phyloP scores from a whole-genome alignment of 768 basidiomycete genomes.

The Suillus sp. region DNA sequence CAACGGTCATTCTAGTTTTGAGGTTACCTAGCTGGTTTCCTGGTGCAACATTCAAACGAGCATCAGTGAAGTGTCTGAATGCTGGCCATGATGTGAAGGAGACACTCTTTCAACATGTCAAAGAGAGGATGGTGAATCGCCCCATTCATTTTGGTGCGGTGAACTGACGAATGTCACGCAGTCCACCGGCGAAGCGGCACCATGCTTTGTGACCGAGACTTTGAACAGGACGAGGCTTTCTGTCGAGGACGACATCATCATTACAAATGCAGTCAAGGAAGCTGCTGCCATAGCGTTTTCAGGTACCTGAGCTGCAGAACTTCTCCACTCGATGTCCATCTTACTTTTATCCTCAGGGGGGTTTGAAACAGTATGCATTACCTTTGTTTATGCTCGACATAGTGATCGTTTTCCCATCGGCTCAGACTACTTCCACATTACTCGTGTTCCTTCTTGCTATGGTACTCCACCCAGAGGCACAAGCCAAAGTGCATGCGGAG shows the following conservation, averaged over 20 bases:
- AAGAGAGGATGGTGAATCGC: neutral
- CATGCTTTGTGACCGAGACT: neutral
- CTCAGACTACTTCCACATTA: neutral
- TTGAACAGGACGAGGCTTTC: neutral
- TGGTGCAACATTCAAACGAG: constrained; percentile 11
- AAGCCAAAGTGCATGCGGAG: neutral
- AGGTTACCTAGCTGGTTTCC: constrained; percentile 28
- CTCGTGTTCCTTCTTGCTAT: neutral
- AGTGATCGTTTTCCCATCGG: neutral
- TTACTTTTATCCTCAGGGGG: neutral
- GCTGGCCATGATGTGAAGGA: neutral
- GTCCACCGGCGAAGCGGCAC: neutral
- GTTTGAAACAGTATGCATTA: neutral
- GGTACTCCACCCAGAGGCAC: neutral
- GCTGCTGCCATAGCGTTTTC: neutral
- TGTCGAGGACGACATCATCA: neutral
- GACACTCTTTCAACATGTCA: neutral
- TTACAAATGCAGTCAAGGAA: neutral
- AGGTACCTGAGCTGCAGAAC: neutral
- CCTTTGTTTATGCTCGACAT: neutral
- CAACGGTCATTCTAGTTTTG: constrained; percentile 20
- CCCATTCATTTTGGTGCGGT: neutral
- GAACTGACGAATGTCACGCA: neutral
- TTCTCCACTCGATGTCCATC: neutral
- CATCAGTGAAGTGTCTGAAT: neutral